These are phyloP conservation scores for Kazachstania bromeliacearum DNA, from an alignment of 805 yeast genomes.

Conservation along the genomic window DNA sequence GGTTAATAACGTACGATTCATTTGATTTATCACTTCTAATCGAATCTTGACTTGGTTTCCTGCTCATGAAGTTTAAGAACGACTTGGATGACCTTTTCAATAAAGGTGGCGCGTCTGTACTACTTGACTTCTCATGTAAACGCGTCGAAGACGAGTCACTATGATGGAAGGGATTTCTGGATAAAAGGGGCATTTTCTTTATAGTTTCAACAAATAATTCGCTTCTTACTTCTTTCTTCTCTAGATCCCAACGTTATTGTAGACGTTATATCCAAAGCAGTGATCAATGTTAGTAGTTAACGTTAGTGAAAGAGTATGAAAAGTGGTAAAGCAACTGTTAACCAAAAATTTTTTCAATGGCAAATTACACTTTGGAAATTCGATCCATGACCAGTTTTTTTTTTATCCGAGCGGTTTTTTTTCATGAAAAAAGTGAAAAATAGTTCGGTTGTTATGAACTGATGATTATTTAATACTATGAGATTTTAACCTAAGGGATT, in stretches of 20 bases:
- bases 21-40: conserved; percentile 24
- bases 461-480: too few relatives aligned
- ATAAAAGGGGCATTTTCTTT: conserved; percentile 21
- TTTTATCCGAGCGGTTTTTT: background rate
- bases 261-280: too few relatives aligned
- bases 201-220: too few relatives aligned
- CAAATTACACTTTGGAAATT: background rate
- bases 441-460: too few relatives aligned
- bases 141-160: conserved; percentile 5
- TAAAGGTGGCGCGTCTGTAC: conserved; percentile 6
- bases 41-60: conserved; percentile 26
- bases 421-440: background rate
- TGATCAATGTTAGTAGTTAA: too few relatives aligned
- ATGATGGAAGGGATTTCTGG: conserved; percentile 23
- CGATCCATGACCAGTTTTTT: too few relatives aligned
- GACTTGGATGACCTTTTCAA: conserved; percentile 21
- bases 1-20: conserved; percentile 15
- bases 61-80: conserved; percentile 24
- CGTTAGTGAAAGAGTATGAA: too few relatives aligned
- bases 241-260: too few relatives aligned
- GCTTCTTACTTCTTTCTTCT: too few relatives aligned
- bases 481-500: too few relatives aligned
- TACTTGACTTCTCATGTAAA: conserved; percentile 3
- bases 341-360: too few relatives aligned
- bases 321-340: too few relatives aligned